Evolutionary conservation across 2,329 filamentous ascomycete genomes (phyloP), one percentile per base, ranked within the genome.

Genomic region (Paecilomyces sp.): DNA sequence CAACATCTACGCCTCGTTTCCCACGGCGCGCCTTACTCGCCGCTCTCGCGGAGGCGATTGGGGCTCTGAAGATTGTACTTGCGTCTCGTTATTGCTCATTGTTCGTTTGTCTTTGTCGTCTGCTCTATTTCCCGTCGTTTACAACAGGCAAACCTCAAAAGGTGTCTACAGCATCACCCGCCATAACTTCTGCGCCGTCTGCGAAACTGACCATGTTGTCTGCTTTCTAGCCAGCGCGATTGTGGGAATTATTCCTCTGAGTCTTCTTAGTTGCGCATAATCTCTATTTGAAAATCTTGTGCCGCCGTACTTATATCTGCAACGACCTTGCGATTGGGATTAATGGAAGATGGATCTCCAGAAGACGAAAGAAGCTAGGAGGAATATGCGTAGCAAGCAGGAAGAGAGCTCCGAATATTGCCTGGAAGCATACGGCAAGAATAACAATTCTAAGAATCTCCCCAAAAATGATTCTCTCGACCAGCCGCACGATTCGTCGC

Each of bases 351-450:
- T 77, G 75, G 72, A 76, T 65, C 70, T 76, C 59, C 74, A 75
- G 62, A 74, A 73, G 57, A 71, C 75, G 31, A 76, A 76, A 64
- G 73, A 76, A 64, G 70, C 74, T 57, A 71, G 68, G 56, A 65
- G 68, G 57, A 65, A 69, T 59, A 62, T 69, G 58, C 67, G 66
- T 58, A 64, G 66, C 34, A 71, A 71, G 36, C 70, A 75, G 60
- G 73, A 76, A 56, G 74, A 76, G 57, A 64, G 67, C 41, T 62
- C 71, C 8, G 74, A 75, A 50, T 70, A 70, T 61, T 65, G 71
- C 28, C 62, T 75, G 56, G 69, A 74, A 57, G 67, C 70, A 11
- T 75, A 73, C 62, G 70, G 68, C 34, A 41, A 60, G 47, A 66
- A 65, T 56, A 63, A 66, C 54, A 71, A 73, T 61, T 70, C 73